Evolutionary conservation across 2,329 filamentous ascomycete genomes (phyloP).

Genomic region (Claviceps sp.): DNA sequence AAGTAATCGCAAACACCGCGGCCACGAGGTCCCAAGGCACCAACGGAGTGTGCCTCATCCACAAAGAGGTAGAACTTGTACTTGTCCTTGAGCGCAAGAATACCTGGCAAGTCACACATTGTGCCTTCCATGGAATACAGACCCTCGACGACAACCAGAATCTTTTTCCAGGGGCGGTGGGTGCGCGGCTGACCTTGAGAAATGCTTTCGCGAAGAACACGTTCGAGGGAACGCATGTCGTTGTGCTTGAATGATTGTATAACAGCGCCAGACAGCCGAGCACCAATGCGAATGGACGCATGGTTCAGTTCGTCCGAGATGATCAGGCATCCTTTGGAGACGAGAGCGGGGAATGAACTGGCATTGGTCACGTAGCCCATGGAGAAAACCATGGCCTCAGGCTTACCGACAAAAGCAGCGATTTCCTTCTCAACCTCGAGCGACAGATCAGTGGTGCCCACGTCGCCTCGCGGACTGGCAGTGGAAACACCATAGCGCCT

Average conservation of each 20-base stretch:
- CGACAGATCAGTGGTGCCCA: conserved; percentile 76
- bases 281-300: conserved; percentile 90
- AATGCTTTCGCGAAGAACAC: conserved; percentile 77
- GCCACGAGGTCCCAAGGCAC: conserved; percentile 76
- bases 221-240: conserved; percentile 79
- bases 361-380: conserved; percentile 98
- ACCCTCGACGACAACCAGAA: conserved; percentile 88
- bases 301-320: conserved; percentile 97
- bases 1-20: conserved; percentile 97
- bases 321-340: conserved; percentile 84
- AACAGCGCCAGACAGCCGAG: conserved; percentile 84
- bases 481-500: conserved; percentile 75
- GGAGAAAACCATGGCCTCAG: conserved; percentile 89
- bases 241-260: conserved; percentile 98
- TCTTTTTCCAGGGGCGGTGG: conserved; percentile 99
- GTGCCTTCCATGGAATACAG: conserved; percentile 99
- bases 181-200: conserved; percentile 94
- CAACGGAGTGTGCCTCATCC: conserved; percentile 92
- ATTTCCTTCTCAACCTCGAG: conserved; percentile 82
- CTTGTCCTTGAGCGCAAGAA: conserved; percentile 76
- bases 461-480: conserved; percentile 69
- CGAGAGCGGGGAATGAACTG: conserved; percentile 79
- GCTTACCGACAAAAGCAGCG: conserved; percentile 86
- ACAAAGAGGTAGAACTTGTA: conserved; percentile 97
- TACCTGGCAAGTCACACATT: conserved; percentile 91